A percentile compares a stretch with the other conserved stretches of the same genome.
Evolutionary conservation across 306 rosid genomes (phyloP).

Genomic region (Glycine soja): DNA sequence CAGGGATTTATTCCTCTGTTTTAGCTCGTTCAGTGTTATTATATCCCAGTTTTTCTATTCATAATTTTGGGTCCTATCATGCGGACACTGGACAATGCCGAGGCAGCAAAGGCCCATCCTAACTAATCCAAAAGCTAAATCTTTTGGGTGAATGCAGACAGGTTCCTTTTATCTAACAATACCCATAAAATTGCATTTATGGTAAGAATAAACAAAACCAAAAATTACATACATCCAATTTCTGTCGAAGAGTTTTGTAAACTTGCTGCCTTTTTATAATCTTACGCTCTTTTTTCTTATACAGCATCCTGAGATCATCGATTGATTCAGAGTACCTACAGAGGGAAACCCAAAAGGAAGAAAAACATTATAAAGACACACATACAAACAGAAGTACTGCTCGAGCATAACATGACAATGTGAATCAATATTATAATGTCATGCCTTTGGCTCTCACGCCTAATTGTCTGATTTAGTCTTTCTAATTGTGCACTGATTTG

Average conservation of each 20-base stretch:
- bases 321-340: slow-evolving; percentile 79
- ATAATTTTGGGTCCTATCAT: background rate
- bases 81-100: no score
- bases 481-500: slow-evolving; percentile 76
- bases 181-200: slow-evolving; percentile 18
- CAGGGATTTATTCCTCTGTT: background rate
- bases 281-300: slow-evolving; percentile 70
- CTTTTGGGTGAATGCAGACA: background rate
- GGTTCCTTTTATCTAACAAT: slow-evolving; percentile 10
- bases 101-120: background rate
- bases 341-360: slow-evolving; percentile 17
- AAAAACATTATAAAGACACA: slow-evolving; percentile 7
- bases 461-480: slow-evolving; percentile 64
- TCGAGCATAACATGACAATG: slow-evolving; percentile 32
- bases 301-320: slow-evolving; percentile 75
- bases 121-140: background rate
- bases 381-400: slow-evolving; percentile 1
- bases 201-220: slow-evolving; percentile 34
- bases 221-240: slow-evolving; percentile 51
- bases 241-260: slow-evolving; percentile 69
- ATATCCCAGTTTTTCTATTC: background rate
- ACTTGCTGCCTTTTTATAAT: slow-evolving; percentile 65
- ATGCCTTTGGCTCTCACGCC: slow-evolving; percentile 75
- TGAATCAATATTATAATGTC: slow-evolving; percentile 27
- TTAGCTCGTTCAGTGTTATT: background rate